Evolutionary conservation across 2,329 filamentous ascomycete species (phyloP).

Genomic region (Tolypocladium album): DNA sequence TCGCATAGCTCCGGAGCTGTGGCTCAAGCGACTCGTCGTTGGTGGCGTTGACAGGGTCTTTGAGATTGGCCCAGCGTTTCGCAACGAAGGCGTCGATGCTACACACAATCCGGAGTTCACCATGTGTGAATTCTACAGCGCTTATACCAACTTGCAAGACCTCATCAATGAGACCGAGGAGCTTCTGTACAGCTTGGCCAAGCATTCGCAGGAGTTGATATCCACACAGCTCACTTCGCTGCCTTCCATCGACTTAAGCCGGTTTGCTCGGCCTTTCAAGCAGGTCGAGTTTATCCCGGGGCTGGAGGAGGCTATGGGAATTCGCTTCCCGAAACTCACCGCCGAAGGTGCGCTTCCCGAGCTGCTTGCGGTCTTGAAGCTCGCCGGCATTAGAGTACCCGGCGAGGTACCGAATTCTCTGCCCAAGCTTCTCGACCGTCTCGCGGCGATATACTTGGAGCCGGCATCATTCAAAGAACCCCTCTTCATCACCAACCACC

Average conservation of each 20-base stretch:
- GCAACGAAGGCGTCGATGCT: conserved; percentile 83
- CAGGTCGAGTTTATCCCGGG: conserved; percentile 73
- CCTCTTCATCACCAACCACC: conserved; percentile 82
- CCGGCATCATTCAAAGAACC: conserved; percentile 56
- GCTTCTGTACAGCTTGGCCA: conserved; percentile 51
- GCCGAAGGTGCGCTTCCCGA: conserved; percentile 43
- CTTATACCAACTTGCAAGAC: conserved; percentile 66
- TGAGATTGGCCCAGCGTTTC: conserved; percentile 85
- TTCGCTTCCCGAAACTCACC: conserved; percentile 54
- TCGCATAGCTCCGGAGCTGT: conserved; percentile 87
- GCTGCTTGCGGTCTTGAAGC: conserved; percentile 39
- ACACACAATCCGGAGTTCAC: conserved; percentile 98
- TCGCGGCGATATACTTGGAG: conserved; percentile 70
- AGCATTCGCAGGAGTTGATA: conserved; percentile 36
- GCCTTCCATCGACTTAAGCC: conserved; percentile 33
- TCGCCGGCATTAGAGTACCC: conserved; percentile 54
- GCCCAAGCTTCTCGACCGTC: conserved; percentile 66
- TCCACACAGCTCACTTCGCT: conserved; percentile 33
- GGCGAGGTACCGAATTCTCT: conserved; percentile 50
- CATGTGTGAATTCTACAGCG: conserved; percentile 93
- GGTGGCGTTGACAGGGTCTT: conserved; percentile 84
- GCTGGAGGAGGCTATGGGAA: conserved; percentile 57
- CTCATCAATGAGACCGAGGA: conserved; percentile 68
- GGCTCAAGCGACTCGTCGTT: conserved; percentile 84
- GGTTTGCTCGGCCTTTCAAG: conserved; percentile 46